Conservation (phyloP, 805 yeast species). For the Candida suzukii region DNA sequence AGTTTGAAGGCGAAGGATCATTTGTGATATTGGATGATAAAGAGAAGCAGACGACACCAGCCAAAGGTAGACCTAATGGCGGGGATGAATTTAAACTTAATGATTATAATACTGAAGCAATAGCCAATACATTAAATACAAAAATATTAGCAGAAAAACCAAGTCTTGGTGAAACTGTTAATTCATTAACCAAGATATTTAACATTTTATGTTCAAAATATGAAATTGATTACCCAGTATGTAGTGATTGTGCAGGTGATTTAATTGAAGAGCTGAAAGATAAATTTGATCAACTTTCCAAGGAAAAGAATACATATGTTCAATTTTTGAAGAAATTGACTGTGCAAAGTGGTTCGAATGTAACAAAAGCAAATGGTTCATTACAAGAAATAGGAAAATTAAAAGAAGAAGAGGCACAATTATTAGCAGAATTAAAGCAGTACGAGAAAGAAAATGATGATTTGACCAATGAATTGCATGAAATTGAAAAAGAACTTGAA, state of each 20-base stretch:
- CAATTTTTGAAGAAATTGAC: constrained; percentile 66
- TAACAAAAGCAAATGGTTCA: constrained; percentile 25
- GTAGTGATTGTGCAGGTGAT: constrained; percentile 73
- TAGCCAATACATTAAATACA: constrained; percentile 10
- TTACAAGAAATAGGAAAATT: constrained; percentile 39
- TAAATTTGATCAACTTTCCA: constrained; percentile 64
- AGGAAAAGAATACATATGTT: constrained; percentile 73
- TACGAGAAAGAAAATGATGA: constrained; percentile 36
- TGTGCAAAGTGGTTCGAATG: constrained; percentile 40
- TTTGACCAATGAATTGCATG: constrained; percentile 41
- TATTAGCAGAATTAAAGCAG: constrained; percentile 31
- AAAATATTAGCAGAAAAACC: constrained; percentile 8
- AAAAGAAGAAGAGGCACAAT: constrained; percentile 29
- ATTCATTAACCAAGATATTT: constrained; percentile 54
- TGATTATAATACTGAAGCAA: not conserved
- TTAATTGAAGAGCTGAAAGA: constrained; percentile 57
- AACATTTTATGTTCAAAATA: constrained; percentile 70
- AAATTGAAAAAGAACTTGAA: constrained; percentile 32
- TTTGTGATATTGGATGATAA: constrained; percentile 20
- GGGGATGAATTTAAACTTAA: not conserved
- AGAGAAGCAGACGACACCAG: constrained; percentile 14
- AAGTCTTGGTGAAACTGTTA: constrained; percentile 24
- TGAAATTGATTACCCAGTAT: constrained; percentile 80
- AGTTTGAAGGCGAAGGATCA: constrained; percentile 20
- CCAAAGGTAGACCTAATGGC: too few relatives aligned